Percentiles rank a stretch among this genome's conserved stretches.
These are phyloP conservation scores for Prunus mume DNA, from an alignment of 306 rosid species.

Conservation along the genomic window DNA sequence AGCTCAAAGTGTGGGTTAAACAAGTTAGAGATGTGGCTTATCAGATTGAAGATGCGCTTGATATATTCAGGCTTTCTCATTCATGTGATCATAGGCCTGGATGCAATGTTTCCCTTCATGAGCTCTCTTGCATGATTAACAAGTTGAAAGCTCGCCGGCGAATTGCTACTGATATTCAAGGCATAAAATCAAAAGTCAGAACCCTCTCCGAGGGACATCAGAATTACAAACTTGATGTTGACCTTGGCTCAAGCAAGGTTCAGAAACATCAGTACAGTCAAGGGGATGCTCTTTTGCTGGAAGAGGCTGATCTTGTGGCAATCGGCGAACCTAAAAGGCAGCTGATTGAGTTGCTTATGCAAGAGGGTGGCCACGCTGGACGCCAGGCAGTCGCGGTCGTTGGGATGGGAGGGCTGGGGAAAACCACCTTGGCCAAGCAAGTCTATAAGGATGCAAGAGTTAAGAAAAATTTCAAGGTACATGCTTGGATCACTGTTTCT, in stretches of 20 bases:
- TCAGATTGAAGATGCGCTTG: slow-evolving; percentile 37
- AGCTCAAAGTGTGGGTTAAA: slow-evolving; percentile 25
- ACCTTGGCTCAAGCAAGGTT: slow-evolving; percentile 27
- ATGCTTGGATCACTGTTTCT: slow-evolving; percentile 58
- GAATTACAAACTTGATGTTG: not conserved
- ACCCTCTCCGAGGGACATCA: not conserved
- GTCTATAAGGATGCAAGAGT: slow-evolving; percentile 52
- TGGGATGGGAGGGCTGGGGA: slow-evolving; percentile 69
- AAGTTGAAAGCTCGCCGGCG: not conserved
- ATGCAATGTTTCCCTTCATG: not conserved
- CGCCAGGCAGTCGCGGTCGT: slow-evolving; percentile 41
- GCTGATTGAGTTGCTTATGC: slow-evolving; percentile 34
- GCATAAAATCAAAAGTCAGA: slow-evolving; percentile 3
- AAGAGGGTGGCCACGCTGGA: not conserved
- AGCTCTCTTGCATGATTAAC: slow-evolving; percentile 9
- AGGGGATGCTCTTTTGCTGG: slow-evolving; percentile 58
- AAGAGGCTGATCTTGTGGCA: slow-evolving; percentile 54
- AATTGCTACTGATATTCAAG: slow-evolving; percentile 9
- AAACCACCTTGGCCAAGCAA: slow-evolving; percentile 51
- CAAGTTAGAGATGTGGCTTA: slow-evolving; percentile 28
- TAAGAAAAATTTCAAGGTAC: slow-evolving; percentile 41
- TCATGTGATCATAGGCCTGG: not conserved
- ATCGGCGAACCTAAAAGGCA: slow-evolving; percentile 34
- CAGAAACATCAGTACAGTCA: slow-evolving; percentile 23
- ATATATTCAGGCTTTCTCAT: slow-evolving; percentile 15